These are phyloP conservation scores for Ganoderma sinense DNA, from an alignment of 1,284 basidiomycete genomes.

Conservation along the genomic window DNA sequence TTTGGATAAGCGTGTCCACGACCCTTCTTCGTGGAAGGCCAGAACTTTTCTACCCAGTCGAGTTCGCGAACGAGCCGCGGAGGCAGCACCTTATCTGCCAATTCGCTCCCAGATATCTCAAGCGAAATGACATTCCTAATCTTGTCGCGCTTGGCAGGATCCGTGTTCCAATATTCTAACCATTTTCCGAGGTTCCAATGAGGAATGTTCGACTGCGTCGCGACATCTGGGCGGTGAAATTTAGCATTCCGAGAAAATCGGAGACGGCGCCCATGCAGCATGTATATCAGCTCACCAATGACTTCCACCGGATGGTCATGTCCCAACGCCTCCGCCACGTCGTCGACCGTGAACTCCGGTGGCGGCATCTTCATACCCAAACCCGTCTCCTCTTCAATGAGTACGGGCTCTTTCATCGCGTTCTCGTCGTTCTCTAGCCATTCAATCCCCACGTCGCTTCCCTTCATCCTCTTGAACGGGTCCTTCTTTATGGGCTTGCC, in stretches of 20 bases:
- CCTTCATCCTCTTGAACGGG: slow-evolving; percentile 72
- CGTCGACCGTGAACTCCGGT: slow-evolving; percentile 70
- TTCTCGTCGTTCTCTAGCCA: slow-evolving; percentile 76
- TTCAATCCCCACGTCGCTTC: slow-evolving; percentile 67
- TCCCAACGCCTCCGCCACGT: slow-evolving; percentile 85
- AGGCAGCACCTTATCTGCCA: slow-evolving; percentile 74
- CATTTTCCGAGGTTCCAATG: slow-evolving; percentile 92
- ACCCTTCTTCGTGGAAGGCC: slow-evolving; percentile 82
- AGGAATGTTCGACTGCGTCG: slow-evolving; percentile 80
- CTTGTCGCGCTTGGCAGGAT: slow-evolving; percentile 76
- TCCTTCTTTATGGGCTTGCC: slow-evolving; percentile 67
- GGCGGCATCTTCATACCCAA: slow-evolving; percentile 88
- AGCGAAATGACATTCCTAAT: slow-evolving; percentile 57
- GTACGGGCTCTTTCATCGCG: slow-evolving; percentile 80
- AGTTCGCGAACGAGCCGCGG: slow-evolving; percentile 88
- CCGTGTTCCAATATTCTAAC: slow-evolving; percentile 86
- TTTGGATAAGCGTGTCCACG: slow-evolving; percentile 87
- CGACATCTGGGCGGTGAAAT: slow-evolving; percentile 66
- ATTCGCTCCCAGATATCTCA: slow-evolving; percentile 46
- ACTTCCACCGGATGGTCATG: slow-evolving; percentile 85
- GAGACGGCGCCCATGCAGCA: slow-evolving; percentile 13
- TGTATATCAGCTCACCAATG: slow-evolving; percentile 64
- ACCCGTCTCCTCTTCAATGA: slow-evolving; percentile 79
- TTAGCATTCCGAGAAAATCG: slow-evolving; percentile 12
- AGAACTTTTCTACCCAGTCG: slow-evolving; percentile 97